Evolutionary conservation across 495 filamentous ascomycete species (phyloP).

Genomic region (Parathielavia hyrcaniae): DNA sequence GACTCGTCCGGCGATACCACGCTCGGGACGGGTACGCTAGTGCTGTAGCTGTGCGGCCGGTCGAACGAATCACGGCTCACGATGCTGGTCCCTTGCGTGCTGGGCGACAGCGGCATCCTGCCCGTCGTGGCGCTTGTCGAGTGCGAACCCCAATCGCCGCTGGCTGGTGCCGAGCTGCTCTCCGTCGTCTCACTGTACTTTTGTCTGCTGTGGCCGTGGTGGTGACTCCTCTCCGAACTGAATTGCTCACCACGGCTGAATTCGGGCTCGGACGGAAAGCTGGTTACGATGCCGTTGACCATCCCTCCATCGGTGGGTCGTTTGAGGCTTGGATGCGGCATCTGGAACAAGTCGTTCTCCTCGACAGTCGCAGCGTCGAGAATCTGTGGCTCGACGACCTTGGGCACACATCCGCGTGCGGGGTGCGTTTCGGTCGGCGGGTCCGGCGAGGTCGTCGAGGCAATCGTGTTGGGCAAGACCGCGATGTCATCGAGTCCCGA

Average conservation of each 20-base stretch:
- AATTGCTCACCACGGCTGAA: constrained; percentile 36
- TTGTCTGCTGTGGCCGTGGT: constrained; percentile 36
- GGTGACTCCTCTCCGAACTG: constrained; percentile 25
- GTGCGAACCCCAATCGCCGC: constrained; percentile 49
- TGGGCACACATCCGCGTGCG: background rate
- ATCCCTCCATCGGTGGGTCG: constrained; percentile 27
- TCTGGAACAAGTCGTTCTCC: constrained; percentile 12
- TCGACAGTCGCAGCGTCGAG: background rate
- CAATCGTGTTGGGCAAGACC: constrained; percentile 39
- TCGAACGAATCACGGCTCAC: constrained; percentile 47
- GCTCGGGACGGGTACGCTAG: constrained; percentile 36
- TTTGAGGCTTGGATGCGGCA: constrained; percentile 19
- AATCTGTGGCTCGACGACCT: constrained; percentile 6
- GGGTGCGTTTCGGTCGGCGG: constrained; percentile 14
- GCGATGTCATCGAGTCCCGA: constrained; percentile 26
- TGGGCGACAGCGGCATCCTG: constrained; percentile 53
- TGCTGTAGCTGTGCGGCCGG: constrained; percentile 23
- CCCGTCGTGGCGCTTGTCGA: constrained; percentile 51
- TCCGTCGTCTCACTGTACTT: constrained; percentile 50
- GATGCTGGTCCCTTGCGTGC: constrained; percentile 53
- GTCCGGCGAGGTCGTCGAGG: constrained; percentile 32
- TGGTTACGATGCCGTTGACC: constrained; percentile 35
- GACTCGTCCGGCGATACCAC: constrained; percentile 36
- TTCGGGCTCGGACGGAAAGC: constrained; percentile 33
- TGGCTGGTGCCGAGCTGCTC: constrained; percentile 43